Conservation (phyloP, 2,329 filamentous ascomycete species). For the Arthrobotrys pseudoclavata region DNA sequence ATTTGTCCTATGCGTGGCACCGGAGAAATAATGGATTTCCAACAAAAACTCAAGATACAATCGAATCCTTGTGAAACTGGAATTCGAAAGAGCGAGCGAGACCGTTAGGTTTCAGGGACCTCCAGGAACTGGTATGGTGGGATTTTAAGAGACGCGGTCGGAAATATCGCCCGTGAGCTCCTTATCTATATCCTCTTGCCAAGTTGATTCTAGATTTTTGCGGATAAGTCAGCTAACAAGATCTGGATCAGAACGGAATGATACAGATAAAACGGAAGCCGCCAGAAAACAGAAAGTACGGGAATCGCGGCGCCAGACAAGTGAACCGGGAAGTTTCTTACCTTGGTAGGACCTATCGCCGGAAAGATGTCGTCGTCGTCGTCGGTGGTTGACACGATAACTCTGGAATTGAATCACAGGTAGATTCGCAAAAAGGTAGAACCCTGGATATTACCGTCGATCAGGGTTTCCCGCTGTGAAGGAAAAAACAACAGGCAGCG, state of each 20-base stretch:
- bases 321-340: constrained; percentile 20
- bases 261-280: constrained; percentile 16
- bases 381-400: constrained; percentile 46
- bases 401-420: constrained; percentile 48
- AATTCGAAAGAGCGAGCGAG: constrained; percentile 10
- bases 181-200: constrained; percentile 39
- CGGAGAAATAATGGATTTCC: constrained; percentile 1
- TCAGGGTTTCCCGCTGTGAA: constrained; percentile 46
- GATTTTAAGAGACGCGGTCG: constrained; percentile 26
- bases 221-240: constrained; percentile 53
- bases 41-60: constrained; percentile 30
- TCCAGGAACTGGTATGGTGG: constrained; percentile 30
- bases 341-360: constrained; percentile 43
- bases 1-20: constrained; percentile 23
- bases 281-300: constrained; percentile 29
- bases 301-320: constrained; percentile 25
- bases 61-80: constrained; percentile 49
- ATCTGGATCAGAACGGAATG: constrained; percentile 17
- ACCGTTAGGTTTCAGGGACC: constrained; percentile 34
- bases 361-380: constrained; percentile 30
- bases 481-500: constrained; percentile 10
- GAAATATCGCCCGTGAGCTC: constrained; percentile 34
- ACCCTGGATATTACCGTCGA: constrained; percentile 53
- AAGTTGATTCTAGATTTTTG: constrained; percentile 34
- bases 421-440: constrained; percentile 32